A percentile compares a stretch with the other conserved stretches of the same genome.
Conservation (phyloP, 2,329 filamentous ascomycete genomes). For the Phoma sp. region DNA sequence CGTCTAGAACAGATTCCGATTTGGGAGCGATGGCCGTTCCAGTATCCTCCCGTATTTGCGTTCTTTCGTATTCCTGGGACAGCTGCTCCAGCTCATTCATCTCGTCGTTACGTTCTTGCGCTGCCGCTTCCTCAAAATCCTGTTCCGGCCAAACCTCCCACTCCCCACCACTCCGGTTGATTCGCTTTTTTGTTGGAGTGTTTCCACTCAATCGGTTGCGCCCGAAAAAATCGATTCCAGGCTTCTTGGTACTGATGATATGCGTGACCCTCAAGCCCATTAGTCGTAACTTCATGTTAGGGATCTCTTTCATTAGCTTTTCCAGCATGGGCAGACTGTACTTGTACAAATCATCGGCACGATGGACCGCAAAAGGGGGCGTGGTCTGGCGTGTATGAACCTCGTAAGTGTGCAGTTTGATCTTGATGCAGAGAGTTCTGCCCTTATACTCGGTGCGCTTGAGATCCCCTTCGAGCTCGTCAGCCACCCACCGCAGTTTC, state of each 20-base stretch:
- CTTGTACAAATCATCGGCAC: conserved; percentile 82
- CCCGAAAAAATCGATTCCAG: conserved; percentile 82
- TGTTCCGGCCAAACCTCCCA: conserved; percentile 75
- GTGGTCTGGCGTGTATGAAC: conserved; percentile 83
- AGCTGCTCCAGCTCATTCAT: conserved; percentile 67
- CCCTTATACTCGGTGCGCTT: conserved; percentile 81
- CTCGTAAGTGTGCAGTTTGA: conserved; percentile 94
- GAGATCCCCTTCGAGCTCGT: conserved; percentile 87
- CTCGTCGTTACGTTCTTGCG: conserved; percentile 65
- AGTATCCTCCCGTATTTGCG: conserved; percentile 16
- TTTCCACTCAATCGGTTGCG: conserved; percentile 32
- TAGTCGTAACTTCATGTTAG: conserved; percentile 77
- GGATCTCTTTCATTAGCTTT: conserved; percentile 84
- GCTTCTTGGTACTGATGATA: conserved; percentile 83
- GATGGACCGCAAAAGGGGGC: conserved; percentile 72
- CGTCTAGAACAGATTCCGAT: conserved; percentile 29
- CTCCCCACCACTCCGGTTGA: conserved; percentile 50
- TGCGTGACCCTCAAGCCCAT: conserved; percentile 91
- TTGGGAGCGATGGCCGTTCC: conserved; percentile 26
- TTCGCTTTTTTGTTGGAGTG: conserved; percentile 12
- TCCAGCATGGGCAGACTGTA: conserved; percentile 80
- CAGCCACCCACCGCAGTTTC: conserved; percentile 80
- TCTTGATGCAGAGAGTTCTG: conserved; percentile 87
- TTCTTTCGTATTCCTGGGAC: conserved; percentile 61
- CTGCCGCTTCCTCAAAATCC: conserved; percentile 67